Evolutionary conservation across 192 early-diverging fungal species (phyloP), one percentile per base, ranked within the genome.

Genomic region (Globomyces pollinis-pini): DNA sequence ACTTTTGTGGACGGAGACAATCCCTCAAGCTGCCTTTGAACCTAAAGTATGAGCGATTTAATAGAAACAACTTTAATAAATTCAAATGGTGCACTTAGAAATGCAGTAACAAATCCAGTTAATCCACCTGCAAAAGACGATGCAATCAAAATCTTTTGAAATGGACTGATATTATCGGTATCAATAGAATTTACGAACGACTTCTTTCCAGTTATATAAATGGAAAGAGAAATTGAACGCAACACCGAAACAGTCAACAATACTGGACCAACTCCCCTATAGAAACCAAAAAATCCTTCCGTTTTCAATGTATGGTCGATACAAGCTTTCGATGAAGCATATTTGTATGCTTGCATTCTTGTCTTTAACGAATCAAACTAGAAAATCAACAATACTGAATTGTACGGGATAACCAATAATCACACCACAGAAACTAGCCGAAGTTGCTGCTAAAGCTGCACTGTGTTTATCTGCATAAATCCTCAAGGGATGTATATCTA

Each of bases 351-450:
- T 70, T 98, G 95, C 91, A 98, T 93, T 47, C 93, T 74, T 15
- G 95, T 98, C 74, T 98, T 98, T 36, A 98, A 74, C 20, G 91
- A 89, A 70, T 98, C 95, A 72, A 96, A 96, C 52, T n/a, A n/a
- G n/a, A n/a, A n/a, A n/a, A n/a, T n/a, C n/a, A n/a, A n/a, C n/a
- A n/a, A n/a, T n/a, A n/a, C n/a, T n/a, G n/a, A n/a, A n/a, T n/a
- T n/a, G n/a, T n/a, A n/a, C n/a, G n/a, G 53, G 61, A 30, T 57
- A 57, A 21, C 55, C 55, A 23, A 5, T 21, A 4, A 30, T n/a
- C 28, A 51, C 56, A 39, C 42, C 24, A 16, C 30, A 29, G 16
- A 47, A 32, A 24, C 28, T 31, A 31, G 33, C 16, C 23, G 28
- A 26, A 3, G 62, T 13, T 6, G 36, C 42, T 60, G 58, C 57